These are phyloP conservation scores for Fusarium sarcochroum DNA, from an alignment of 2,329 filamentous ascomycete genomes.

Conservation along the genomic window DNA sequence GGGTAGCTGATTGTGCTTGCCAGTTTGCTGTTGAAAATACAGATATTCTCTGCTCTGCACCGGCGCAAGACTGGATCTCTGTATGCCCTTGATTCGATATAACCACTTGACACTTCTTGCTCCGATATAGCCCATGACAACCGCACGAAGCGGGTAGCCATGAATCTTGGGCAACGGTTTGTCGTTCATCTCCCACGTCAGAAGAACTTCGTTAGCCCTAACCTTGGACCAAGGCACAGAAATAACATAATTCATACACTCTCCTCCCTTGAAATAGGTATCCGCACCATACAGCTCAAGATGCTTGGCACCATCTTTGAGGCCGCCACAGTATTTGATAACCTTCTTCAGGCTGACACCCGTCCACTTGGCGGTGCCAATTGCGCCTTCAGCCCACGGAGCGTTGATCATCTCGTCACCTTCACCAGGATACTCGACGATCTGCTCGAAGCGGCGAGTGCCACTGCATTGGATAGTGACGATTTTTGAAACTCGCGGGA, in stretches of 20 bases:
- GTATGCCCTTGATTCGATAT: conserved; percentile 72
- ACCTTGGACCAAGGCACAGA: conserved; percentile 78
- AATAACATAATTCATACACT: conserved; percentile 77
- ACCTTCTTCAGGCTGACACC: conserved; percentile 77
- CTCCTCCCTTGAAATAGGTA: conserved; percentile 78
- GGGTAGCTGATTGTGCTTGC: conserved; percentile 74
- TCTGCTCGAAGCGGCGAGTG: conserved; percentile 78
- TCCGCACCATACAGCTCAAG: conserved; percentile 79
- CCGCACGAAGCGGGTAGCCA: conserved; percentile 72
- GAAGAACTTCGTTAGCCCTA: conserved; percentile 74
- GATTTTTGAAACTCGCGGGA: conserved; percentile 70
- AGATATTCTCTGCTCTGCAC: conserved; percentile 77
- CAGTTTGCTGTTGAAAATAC: conserved; percentile 77
- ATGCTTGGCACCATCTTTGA: conserved; percentile 68
- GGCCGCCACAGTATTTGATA: conserved; percentile 77
- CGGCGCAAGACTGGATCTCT: conserved; percentile 67
- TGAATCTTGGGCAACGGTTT: conserved; percentile 74
- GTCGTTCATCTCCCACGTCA: conserved; percentile 81
- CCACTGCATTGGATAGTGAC: conserved; percentile 78
- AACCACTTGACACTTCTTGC: conserved; percentile 75
- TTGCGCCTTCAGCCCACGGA: conserved; percentile 76
- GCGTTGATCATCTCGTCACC: conserved; percentile 72
- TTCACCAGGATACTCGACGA: conserved; percentile 73
- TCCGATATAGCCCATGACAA: conserved; percentile 77
- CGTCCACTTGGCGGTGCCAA: conserved; percentile 73